phyloP scores from a whole-genome alignment of 805 yeast species.

The Metschnikowia gelsemii region DNA sequence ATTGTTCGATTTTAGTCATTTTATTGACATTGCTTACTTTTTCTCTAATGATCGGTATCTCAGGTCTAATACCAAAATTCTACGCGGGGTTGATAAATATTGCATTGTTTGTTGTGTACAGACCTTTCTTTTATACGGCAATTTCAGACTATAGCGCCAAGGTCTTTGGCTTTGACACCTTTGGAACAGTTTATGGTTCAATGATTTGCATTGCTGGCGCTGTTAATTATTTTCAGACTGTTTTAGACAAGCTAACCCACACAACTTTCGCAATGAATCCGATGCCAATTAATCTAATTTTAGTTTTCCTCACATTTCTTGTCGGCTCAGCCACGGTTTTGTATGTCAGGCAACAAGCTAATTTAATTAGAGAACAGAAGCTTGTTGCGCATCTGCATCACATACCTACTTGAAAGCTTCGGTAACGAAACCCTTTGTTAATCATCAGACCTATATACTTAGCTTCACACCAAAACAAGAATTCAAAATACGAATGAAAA shows the following conservation, averaged over 20 bases:
- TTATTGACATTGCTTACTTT: constrained; percentile 39
- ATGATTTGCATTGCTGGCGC: constrained; percentile 54
- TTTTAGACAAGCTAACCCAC: constrained; percentile 50
- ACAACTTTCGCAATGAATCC: constrained; percentile 55
- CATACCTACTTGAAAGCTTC: not conserved
- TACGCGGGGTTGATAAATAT: constrained; percentile 46
- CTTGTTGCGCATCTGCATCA: not conserved
- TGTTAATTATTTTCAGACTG: constrained; percentile 48
- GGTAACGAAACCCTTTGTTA: too few relatives aligned
- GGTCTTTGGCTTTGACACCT: constrained; percentile 60
- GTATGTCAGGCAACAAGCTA: constrained; percentile 32
- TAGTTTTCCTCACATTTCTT: constrained; percentile 40
- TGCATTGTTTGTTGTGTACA: constrained; percentile 48
- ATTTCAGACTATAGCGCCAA: constrained; percentile 60
- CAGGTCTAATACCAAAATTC: constrained; percentile 46
- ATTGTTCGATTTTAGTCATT: constrained; percentile 47
- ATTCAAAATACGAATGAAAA: too few relatives aligned
- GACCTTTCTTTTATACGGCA: constrained; percentile 60
- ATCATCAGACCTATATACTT: too few relatives aligned
- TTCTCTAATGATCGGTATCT: constrained; percentile 47
- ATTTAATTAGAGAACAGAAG: not conserved
- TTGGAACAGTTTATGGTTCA: constrained; percentile 59
- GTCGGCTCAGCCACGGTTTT: constrained; percentile 43
- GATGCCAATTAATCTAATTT: constrained; percentile 45
- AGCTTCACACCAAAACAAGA: too few relatives aligned